A percentile compares a stretch with the other conserved stretches of the same genome.
These are phyloP conservation scores for Suillus subluteus DNA, from an alignment of 768 basidiomycete genomes.

Conservation along the genomic window DNA sequence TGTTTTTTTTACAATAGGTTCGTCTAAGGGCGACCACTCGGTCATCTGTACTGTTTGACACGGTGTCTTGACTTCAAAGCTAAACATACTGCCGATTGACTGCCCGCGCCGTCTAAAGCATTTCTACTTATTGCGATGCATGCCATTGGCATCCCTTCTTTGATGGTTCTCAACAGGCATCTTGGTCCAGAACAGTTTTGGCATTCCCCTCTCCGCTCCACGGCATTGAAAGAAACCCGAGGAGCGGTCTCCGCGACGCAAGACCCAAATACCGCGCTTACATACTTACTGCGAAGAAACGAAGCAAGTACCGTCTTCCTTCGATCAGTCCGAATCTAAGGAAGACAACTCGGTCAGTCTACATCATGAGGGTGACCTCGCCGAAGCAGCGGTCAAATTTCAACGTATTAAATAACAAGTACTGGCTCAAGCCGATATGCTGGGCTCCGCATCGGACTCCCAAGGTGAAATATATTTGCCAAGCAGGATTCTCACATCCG, in stretches of 20 bases:
- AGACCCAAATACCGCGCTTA: background rate
- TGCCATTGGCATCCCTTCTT: background rate
- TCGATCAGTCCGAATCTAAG: background rate
- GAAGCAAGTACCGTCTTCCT: background rate
- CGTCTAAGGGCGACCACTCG: background rate
- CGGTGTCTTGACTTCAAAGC: background rate
- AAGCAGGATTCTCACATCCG: background rate
- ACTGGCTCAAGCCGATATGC: background rate
- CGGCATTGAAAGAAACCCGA: slow-evolving; percentile 1
- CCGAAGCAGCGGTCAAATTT: background rate
- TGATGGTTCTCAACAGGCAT: background rate
- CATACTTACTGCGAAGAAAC: background rate
- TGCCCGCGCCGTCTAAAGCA: background rate
- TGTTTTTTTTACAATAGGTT: background rate
- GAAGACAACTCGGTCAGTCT: background rate
- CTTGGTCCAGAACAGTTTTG: background rate
- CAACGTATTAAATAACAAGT: background rate
- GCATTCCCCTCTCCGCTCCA: background rate
- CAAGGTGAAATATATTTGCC: background rate
- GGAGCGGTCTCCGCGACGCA: background rate
- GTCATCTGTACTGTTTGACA: background rate
- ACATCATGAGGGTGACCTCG: background rate
- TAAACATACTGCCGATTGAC: background rate
- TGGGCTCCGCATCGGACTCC: background rate
- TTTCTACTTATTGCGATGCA: background rate